Percentiles rank a stretch among this genome's conserved stretches.
Conservation (phyloP, 768 basidiomycete genomes). For the Boletus rubroflammeus region DNA sequence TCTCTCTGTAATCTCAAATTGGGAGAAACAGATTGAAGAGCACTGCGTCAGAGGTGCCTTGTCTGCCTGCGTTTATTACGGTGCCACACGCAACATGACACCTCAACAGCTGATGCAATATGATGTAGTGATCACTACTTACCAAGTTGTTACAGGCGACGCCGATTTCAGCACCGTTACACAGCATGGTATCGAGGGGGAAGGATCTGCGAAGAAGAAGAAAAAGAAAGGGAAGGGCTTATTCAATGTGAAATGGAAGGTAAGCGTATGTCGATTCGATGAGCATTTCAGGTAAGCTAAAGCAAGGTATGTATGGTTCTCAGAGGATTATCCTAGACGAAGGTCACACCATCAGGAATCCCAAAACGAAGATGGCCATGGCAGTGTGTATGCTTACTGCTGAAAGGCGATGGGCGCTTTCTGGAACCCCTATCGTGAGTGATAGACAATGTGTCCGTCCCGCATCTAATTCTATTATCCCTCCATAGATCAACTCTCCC, state of each 20-base stretch:
- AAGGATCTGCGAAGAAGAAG: conserved; percentile 45
- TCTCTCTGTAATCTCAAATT: conserved; percentile 81
- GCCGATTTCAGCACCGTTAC: conserved; percentile 25
- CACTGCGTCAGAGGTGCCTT: conserved; percentile 57
- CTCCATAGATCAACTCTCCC: conserved; percentile 70
- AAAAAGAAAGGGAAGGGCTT: conserved; percentile 57
- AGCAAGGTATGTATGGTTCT: neutral
- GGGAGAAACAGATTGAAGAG: conserved; percentile 81
- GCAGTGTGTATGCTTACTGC: conserved; percentile 61
- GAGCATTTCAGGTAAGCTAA: neutral
- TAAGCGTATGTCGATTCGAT: conserved; percentile 19
- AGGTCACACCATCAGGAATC: conserved; percentile 84
- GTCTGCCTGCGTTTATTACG: conserved; percentile 66
- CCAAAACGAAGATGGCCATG: conserved; percentile 78
- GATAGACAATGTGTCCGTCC: neutral
- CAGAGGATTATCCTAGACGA: conserved; percentile 84
- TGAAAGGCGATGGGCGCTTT: conserved; percentile 75
- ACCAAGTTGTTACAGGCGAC: conserved; percentile 66
- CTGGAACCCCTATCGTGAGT: conserved; percentile 87
- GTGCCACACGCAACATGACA: conserved; percentile 55
- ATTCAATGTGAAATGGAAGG: conserved; percentile 81
- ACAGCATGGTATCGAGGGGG: conserved; percentile 13
- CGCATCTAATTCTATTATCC: neutral
- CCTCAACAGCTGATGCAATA: conserved; percentile 58
- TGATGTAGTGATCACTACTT: conserved; percentile 84